Conservation (phyloP, 2,329 filamentous ascomycete species). For the Ophiocordyceps camponoti-rufipedis region DNA sequence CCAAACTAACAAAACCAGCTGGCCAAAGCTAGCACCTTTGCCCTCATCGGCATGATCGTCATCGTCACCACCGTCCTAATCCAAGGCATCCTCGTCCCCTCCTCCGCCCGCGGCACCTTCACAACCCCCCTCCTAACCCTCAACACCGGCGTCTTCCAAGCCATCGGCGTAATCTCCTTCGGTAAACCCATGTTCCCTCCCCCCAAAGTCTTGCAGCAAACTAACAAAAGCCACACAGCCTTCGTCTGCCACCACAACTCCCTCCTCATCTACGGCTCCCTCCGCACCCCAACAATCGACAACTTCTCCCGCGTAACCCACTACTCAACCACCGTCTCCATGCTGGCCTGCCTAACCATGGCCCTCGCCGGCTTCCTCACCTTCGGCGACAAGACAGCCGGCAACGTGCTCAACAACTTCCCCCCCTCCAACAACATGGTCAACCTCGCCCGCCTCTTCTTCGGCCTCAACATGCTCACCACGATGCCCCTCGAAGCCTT, state of each 20-base stretch:
- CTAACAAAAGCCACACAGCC: slow-evolving; percentile 14
- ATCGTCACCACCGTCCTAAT: slow-evolving; percentile 79
- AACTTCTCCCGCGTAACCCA: slow-evolving; percentile 88
- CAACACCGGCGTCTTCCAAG: slow-evolving; percentile 80
- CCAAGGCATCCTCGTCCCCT: slow-evolving; percentile 59
- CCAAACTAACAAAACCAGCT: slow-evolving; percentile 33
- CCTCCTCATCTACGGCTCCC: slow-evolving; percentile 88
- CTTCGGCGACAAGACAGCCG: slow-evolving; percentile 79
- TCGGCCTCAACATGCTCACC: slow-evolving; percentile 97
- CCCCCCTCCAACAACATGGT: slow-evolving; percentile 79
- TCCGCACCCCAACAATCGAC: slow-evolving; percentile 86
- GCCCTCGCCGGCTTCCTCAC: slow-evolving; percentile 79
- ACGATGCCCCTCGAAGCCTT: slow-evolving; percentile 93
- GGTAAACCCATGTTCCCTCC: slow-evolving; percentile 31
- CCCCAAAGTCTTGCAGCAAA: too few relatives aligned
- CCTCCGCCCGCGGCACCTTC: slow-evolving; percentile 54
- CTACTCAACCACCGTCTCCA: slow-evolving; percentile 76
- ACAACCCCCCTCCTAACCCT: slow-evolving; percentile 54
- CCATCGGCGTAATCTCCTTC: slow-evolving; percentile 95
- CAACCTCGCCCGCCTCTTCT: slow-evolving; percentile 85
- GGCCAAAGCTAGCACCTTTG: slow-evolving; percentile 87
- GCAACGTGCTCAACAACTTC: slow-evolving; percentile 98
- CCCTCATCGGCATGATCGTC: slow-evolving; percentile 78
- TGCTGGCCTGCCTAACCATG: slow-evolving; percentile 81
- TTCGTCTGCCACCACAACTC: slow-evolving; percentile 83